Percentiles rank a stretch among this genome's conserved stretches.
Conservation (phyloP, 1,284 basidiomycete species). For the Rhodotorula sp. region DNA sequence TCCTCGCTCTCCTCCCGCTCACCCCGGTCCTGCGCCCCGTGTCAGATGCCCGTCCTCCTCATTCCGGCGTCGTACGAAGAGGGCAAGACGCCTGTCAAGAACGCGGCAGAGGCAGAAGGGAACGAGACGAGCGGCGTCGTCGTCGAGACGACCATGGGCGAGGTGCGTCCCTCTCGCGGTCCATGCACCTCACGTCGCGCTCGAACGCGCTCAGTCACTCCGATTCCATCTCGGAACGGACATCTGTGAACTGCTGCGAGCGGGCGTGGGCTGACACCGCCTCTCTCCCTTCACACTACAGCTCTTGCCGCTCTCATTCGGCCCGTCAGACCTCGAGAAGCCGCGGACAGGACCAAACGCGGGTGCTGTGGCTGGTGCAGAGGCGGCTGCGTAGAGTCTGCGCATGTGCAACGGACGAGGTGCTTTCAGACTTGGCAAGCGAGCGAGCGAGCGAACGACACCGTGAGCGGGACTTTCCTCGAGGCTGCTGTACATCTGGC, state of each 20-base stretch:
- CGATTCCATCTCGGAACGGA: neutral
- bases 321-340: slow-evolving; percentile 31
- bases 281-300: neutral
- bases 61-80: slow-evolving; percentile 28
- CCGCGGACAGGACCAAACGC: neutral
- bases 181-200: neutral
- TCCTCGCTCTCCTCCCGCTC: too few relatives aligned
- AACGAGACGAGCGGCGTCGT: slow-evolving; percentile 10
- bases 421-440: too few relatives aligned
- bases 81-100: slow-evolving; percentile 1
- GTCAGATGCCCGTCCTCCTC: slow-evolving; percentile 36
- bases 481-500: too few relatives aligned
- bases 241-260: too few relatives aligned
- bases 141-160: slow-evolving; percentile 30
- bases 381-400: neutral
- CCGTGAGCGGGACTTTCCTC: too few relatives aligned
- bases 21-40: too few relatives aligned
- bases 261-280: neutral
- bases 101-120: slow-evolving; percentile 18
- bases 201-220: neutral
- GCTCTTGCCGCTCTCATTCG: slow-evolving; percentile 35
- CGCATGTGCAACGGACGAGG: too few relatives aligned
- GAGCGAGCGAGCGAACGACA: too few relatives aligned
- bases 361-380: neutral
- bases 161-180: slow-evolving; percentile 18